Evolutionary conservation across 768 basidiomycete genomes (phyloP), one percentile per base, ranked within the genome.

Genomic region (Boletus coccyginus): DNA sequence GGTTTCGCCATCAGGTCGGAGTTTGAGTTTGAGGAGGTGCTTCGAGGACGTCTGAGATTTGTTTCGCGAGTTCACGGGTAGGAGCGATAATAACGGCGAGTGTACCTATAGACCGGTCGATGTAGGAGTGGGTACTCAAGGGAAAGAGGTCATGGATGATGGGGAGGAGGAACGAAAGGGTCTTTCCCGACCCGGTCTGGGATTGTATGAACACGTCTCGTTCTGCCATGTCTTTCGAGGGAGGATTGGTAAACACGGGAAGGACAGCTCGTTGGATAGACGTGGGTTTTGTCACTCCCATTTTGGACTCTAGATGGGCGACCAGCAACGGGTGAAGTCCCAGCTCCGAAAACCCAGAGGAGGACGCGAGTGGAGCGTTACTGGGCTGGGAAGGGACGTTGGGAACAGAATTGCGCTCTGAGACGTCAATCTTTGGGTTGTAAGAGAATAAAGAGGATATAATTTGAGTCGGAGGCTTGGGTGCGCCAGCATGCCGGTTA

Each of bases 141-240:
- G 94, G 92, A 36, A 98, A 81, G 51, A 98, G 87, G 70, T 96
- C 94, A 59, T 98, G 92, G 43, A 98, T 82, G 70, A 98, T 93
- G 29, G 96, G 96, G 12, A 98, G 83, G 24, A 98, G 82, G 76
- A 91, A 98, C 4, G 94, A 83, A 24, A 98, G 75, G 0, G 95
- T 98, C 74, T 98, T 98, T 67, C 96, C 96, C 0, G 95, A 98
- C 53, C 96, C 96, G 10, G 96, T 98, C 70, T 98, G 94, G 13
- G 94, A 92, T 71, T 97, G 95, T 53, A 98, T 91, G 71, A 97
- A 95, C 14, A 90, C 83, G 71, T 96, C 94, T 56, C 89, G 78
- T 47, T 75, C 74, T 46, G 63, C 59, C 57, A 72, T 73, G 59
- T 70, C 75, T 29, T 72, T 61, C 0, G 77, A 70, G 9, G 67